Conservation (phyloP, 2,329 filamentous ascomycete species). For the Lizonia empirigonia region DNA sequence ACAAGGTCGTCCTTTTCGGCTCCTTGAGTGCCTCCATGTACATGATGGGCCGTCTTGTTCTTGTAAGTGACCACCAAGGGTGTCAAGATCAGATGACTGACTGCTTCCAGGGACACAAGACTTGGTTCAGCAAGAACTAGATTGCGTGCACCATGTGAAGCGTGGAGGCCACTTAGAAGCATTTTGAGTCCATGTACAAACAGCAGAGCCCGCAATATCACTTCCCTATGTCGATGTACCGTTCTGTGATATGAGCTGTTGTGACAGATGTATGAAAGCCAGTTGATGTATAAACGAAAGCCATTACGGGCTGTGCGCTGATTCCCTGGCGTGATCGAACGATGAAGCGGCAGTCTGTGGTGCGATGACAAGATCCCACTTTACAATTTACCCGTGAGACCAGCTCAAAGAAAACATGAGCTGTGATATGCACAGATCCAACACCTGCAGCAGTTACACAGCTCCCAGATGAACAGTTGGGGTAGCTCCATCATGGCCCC, state of each 20-base stretch:
- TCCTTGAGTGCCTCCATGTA: conserved; percentile 70
- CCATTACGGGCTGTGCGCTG: neutral
- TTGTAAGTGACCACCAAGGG: conserved; percentile 45
- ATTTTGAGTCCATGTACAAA: conserved; percentile 37
- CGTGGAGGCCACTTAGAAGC: conserved; percentile 19
- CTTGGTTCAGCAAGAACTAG: conserved; percentile 62
- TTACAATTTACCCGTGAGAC: neutral
- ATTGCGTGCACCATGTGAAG: conserved; percentile 19
- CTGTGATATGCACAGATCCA: neutral
- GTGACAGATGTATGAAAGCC: neutral
- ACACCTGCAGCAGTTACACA: neutral
- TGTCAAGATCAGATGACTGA: neutral
- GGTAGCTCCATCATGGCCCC: conserved; percentile 23
- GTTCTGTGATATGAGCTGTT: conserved; percentile 1
- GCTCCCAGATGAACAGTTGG: conserved; percentile 10
- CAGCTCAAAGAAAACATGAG: neutral
- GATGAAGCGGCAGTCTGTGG: neutral
- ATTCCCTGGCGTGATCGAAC: neutral
- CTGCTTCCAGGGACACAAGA: conserved; percentile 69
- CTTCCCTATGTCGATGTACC: conserved; percentile 9
- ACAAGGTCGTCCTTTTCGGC: conserved; percentile 68
- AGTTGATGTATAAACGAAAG: neutral
- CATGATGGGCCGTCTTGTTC: conserved; percentile 73
- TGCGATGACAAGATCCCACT: neutral
- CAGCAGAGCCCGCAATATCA: conserved; percentile 32